Conservation (phyloP, 805 yeast species). For the Saitoella complicata region DNA sequence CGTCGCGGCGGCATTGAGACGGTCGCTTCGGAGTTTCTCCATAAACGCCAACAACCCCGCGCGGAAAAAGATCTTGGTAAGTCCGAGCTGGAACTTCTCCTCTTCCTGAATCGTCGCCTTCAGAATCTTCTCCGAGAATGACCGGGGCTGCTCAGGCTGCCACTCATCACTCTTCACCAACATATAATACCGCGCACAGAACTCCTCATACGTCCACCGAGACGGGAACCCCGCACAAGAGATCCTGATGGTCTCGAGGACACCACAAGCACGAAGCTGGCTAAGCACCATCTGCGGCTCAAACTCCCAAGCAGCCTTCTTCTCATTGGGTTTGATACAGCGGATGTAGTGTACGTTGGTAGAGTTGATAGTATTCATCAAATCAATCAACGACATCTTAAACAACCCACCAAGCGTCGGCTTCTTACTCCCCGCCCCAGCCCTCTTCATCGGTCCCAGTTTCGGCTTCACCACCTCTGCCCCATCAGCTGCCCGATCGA, state of each 20-base stretch:
- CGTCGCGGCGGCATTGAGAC: conserved; percentile 61
- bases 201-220: conserved; percentile 86
- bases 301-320: conserved; percentile 88
- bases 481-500: conserved; percentile 13
- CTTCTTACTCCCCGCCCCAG: conserved; percentile 32
- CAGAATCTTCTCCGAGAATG: conserved; percentile 56
- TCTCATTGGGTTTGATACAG: conserved; percentile 92
- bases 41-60: conserved; percentile 91
- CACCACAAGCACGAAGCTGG: conserved; percentile 97
- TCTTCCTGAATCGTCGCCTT: conserved; percentile 44
- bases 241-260: conserved; percentile 84
- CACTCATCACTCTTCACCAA: conserved; percentile 58
- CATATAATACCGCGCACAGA: conserved; percentile 76
- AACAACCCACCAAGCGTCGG: conserved; percentile 93
- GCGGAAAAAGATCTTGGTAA: conserved; percentile 84
- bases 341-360: conserved; percentile 94
- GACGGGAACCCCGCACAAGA: conserved; percentile 98
- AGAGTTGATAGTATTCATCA: conserved; percentile 82
- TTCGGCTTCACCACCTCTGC: conserved; percentile 18
- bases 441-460: conserved; percentile 19
- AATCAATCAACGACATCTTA: conserved; percentile 77
- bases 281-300: conserved; percentile 89
- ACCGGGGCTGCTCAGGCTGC: conserved; percentile 34
- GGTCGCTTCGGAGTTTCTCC: conserved; percentile 70
- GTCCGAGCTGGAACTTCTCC: conserved; percentile 72